A percentile compares a stretch with the other conserved stretches of the same genome.
These are phyloP conservation scores for Suillus luteus DNA, from an alignment of 768 basidiomycete species.

Conservation along the genomic window DNA sequence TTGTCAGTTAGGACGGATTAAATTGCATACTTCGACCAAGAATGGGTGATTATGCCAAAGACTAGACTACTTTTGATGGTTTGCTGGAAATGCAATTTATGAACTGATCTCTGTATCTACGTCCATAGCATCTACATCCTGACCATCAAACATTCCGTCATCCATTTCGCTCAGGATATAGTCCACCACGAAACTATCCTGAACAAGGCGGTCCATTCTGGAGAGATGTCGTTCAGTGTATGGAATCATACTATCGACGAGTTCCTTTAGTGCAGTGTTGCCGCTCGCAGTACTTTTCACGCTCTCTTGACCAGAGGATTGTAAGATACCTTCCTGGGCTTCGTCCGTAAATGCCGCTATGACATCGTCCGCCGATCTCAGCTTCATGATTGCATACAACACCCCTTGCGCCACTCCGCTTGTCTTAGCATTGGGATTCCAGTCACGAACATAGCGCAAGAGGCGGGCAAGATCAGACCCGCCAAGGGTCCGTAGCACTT, in stretches of 20 bases:
- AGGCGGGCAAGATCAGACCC: conserved; percentile 78
- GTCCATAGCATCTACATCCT: conserved; percentile 47
- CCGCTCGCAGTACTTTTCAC: conserved; percentile 25
- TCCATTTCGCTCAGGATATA: conserved; percentile 89
- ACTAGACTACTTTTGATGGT: conserved; percentile 23
- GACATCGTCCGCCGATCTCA: conserved; percentile 75
- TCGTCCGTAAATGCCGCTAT: conserved; percentile 55
- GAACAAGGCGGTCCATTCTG: conserved; percentile 81
- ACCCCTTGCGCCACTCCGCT: conserved; percentile 83
- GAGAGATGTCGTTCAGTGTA: conserved; percentile 93
- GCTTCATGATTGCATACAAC: conserved; percentile 78
- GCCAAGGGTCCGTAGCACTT: conserved; percentile 73
- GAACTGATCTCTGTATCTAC: conserved; percentile 26
- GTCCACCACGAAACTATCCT: conserved; percentile 96
- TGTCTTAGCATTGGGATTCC: conserved; percentile 95
- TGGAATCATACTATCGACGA: conserved; percentile 85
- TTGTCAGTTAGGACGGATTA: conserved; percentile 54
- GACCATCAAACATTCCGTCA: conserved; percentile 63
- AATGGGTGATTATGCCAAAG: not conserved
- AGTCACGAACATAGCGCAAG: conserved; percentile 79
- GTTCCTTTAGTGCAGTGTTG: conserved; percentile 57
- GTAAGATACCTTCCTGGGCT: conserved; percentile 17
- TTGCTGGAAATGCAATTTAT: not conserved
- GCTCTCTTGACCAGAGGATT: conserved; percentile 31
- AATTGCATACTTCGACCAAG: conserved; percentile 8